Evolutionary conservation across 495 filamentous ascomycete species (phyloP).

Genomic region (Penicilliopsis zonata): DNA sequence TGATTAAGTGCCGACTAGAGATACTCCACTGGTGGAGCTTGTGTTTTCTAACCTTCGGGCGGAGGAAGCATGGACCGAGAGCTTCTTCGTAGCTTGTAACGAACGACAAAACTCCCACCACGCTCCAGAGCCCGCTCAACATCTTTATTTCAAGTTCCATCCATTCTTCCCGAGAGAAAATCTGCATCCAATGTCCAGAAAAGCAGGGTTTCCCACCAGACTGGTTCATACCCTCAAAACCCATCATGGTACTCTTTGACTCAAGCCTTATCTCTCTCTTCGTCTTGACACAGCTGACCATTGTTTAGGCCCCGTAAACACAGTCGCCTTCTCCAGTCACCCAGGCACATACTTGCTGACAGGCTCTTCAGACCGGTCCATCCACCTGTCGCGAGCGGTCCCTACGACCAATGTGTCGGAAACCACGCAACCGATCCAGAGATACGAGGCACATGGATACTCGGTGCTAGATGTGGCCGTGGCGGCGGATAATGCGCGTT

Average conservation of each 20-base stretch:
- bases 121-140: too few relatives aligned
- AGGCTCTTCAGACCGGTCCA: constrained; percentile 71
- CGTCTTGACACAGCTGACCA: constrained; percentile 2
- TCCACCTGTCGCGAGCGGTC: constrained; percentile 67
- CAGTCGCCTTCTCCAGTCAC: constrained; percentile 27
- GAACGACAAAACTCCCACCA: too few relatives aligned
- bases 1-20: too few relatives aligned
- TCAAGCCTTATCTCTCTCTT: not conserved
- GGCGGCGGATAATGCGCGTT: constrained; percentile 63
- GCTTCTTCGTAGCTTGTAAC: too few relatives aligned
- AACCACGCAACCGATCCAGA: constrained; percentile 56
- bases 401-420: constrained; percentile 24
- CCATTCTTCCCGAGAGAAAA: not conserved
- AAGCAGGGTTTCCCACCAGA: constrained; percentile 19
- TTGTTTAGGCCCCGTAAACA: constrained; percentile 27
- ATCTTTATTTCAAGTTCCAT: too few relatives aligned
- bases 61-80: too few relatives aligned
- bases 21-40: too few relatives aligned
- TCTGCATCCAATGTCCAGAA: constrained; percentile 18
- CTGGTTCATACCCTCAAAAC: constrained; percentile 33
- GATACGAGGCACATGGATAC: constrained; percentile 83
- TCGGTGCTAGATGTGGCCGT: constrained; percentile 73
- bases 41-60: too few relatives aligned
- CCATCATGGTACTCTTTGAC: constrained; percentile 25
- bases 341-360: constrained; percentile 53